Base-by-base conservation (phyloP, 1,284 basidiomycete genomes). In the Hemileia vastatrix region DNA sequence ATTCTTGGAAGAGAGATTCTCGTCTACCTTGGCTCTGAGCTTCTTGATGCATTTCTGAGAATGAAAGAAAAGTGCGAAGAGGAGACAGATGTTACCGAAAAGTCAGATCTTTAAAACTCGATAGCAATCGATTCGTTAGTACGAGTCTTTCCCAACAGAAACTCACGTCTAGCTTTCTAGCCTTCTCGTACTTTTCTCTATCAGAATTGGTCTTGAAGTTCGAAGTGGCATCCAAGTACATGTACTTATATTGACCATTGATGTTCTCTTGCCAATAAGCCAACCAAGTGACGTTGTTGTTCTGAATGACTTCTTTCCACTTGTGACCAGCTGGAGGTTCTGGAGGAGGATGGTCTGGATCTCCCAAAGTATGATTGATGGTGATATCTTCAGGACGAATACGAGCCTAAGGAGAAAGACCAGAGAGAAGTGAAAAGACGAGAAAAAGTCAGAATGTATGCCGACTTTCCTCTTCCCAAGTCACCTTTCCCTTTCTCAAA, bases 191-290 rank as follows among this genome's bases (percentile, higher is more conserved):
- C 65, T 75, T 75, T 31, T 72, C 71, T 24, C 71, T 68, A 52
- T 75, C 73, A 24, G 71, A 71, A 31, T 72, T 72, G 57, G 72
- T 72, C 67, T 75, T 75, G 68, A 74, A 74, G 43, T 66, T 68
- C 59, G 67, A 68, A 21, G 72, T 70, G 54, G 73, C 68, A 44
- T 74, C 73, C 24, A 75, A 65, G 67, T 72, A 75, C 54, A 75
- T 71, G 65, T 75, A 75, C 67, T 75, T 75, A 67, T 71, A 70
- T 40, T 69, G 65, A 19, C 66, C 66, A 57, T 75, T 75, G 65
- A 75, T 72, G 63, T 72, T 73, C 55, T 75, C 73, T 51, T 71
- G 68, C 73, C 73, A 75, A 49, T 68, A 68, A 11, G 73, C 73
- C 44, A 75, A 68, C 73, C 73, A 75, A 18, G 73, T 75, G 49